Conservation (phyloP, 2,329 filamentous ascomycete species). For the Phaeosphaeriaceae sp. region DNA sequence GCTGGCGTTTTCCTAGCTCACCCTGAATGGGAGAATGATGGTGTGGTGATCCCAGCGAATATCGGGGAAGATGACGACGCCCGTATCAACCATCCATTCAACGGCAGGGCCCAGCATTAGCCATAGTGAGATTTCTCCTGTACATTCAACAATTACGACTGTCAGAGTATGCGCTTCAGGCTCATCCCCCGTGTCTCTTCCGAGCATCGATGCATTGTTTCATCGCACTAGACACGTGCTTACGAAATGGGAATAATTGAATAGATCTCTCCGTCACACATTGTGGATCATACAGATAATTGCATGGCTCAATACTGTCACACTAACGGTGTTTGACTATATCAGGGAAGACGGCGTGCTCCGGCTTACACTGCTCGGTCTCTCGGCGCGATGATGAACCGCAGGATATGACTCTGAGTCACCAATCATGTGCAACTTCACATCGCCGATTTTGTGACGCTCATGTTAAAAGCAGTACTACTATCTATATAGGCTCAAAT, state of each 20-base stretch:
- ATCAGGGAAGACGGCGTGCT: not conserved
- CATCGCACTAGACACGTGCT: not conserved
- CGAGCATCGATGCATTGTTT: not conserved
- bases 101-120: not conserved
- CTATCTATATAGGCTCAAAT: too few species aligned
- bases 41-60: too few species aligned
- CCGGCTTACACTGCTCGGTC: slow-evolving; percentile 5
- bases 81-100: not conserved
- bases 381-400: slow-evolving; percentile 9
- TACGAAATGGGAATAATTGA: not conserved
- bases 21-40: not conserved
- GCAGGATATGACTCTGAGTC: not conserved
- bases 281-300: too few species aligned
- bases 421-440: too few species aligned
- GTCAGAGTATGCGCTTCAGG: not conserved
- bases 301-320: not conserved
- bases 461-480: too few species aligned
- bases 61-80: too few species aligned
- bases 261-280: not conserved
- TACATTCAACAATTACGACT: too few species aligned
- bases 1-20: not conserved
- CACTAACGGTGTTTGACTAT: not conserved
- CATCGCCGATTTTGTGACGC: too few species aligned
- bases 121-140: too few species aligned
- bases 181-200: not conserved